Evolutionary conservation across 2,329 filamentous ascomycete genomes (phyloP), one percentile per base, ranked within the genome.

Genomic region (Paecilomyces niveus): DNA sequence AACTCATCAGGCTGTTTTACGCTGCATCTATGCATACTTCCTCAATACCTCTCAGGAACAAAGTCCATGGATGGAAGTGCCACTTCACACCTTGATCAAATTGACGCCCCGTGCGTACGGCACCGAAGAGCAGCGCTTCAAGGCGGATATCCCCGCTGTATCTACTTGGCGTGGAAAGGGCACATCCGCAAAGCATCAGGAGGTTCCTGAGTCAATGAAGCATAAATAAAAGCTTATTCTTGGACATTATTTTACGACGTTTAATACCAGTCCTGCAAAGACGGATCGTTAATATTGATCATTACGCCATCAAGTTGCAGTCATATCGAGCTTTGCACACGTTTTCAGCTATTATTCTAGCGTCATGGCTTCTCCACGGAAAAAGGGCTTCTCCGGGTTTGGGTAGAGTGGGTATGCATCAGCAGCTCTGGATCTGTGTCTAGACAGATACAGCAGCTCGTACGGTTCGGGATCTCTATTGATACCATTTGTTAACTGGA

Each of bases 21-120:
- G 94, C 60, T 99, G 94, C 80, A 96, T 99, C 68, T 99, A 97
- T 71, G 91, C 94, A 31, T 99, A 99, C 76, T 99, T 97, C 74
- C 96, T 97, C 89, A 96, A 97, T 69, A 91, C 94, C 68, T 88
- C 91, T 57, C 94, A 97, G 75, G 87, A 92, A 67, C 85, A 90
- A 76, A 94, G 89, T 65, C 94, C 94, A 0, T 99, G 94, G 94
- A 96, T 97, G 89, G 93, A 97, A 69, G 94, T 99, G 8, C 94
- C 94, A 6, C 81, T 99, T 61, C 94, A 99, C 74, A 96, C 91
- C 8, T 81, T 99, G 54, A 97, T 99, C 78, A 97, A 97, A 78
- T 82, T 99, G 55, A 97, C 94, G 5, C 94, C 94, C 1, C 86
- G 90, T 61, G 94, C 94, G 7, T 99, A 99, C 73, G 90, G 89